Evolutionary conservation across 345 rosid genomes (phyloP).

Genomic region (Eucalyptus marginata): DNA sequence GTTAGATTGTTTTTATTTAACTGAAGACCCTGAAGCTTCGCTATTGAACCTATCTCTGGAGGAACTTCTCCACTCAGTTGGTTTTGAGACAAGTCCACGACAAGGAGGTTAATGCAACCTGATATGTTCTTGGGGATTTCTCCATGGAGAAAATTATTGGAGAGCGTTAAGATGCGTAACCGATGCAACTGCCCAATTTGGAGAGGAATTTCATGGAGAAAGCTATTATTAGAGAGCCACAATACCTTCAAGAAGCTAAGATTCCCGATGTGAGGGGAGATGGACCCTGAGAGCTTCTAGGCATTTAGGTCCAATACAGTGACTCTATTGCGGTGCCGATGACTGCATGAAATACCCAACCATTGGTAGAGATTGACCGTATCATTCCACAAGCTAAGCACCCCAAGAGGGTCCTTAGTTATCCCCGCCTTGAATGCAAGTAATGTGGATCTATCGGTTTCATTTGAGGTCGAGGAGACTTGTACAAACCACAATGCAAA

Average conservation of each 20-base stretch:
- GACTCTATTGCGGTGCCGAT: neutral
- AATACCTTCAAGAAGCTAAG: neutral
- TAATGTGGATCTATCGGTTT: neutral
- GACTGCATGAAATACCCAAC: neutral
- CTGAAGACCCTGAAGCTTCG: neutral
- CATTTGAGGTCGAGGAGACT: neutral
- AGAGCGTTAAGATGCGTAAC: accelerated
- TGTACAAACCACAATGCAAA: neutral
- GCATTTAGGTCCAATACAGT: neutral
- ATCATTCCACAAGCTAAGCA: neutral
- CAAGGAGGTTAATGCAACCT: neutral
- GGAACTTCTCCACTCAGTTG: neutral
- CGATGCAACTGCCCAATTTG: neutral
- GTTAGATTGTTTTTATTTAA: neutral
- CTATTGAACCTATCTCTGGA: neutral
- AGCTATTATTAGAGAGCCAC: neutral
- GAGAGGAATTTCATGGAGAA: neutral
- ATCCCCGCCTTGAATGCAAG: neutral
- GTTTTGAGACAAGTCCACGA: neutral
- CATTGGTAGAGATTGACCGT: neutral
- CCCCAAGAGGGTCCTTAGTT: neutral
- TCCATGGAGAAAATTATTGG: neutral
- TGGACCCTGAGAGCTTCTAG: neutral
- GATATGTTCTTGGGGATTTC: neutral
- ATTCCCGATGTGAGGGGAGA: neutral